Base-by-base conservation (phyloP, 2,329 filamentous ascomycete genomes). In the Xylogone sp. region DNA sequence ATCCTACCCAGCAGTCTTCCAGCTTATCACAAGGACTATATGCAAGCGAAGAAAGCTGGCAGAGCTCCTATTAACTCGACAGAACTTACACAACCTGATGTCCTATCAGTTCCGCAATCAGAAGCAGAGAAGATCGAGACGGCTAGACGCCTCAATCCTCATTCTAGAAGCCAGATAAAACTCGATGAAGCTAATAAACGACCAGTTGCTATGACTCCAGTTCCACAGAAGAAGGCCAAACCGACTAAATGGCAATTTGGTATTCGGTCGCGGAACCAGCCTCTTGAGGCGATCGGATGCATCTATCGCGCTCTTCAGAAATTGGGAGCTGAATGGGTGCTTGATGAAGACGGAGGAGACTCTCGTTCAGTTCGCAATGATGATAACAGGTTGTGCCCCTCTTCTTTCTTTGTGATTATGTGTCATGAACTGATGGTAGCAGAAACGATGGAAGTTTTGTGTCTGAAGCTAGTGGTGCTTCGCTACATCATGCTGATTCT, bases 191-290 rank as follows among this genome's bases (percentile, higher is more conserved):
- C 69, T 51, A 80, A 65, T 65, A 81, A 72, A 57, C 76, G 81
- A 34, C 83, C 83, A 3, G 79, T 83, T 52, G 76, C 78, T 19
- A 77, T 86, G 73, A 86, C 83, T 2, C 82, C 82, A 0, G 79
- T 84, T 45, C 82, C 84, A 2, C 68, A 75, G 3, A 90, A 88
- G 73, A 91, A 89, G 68, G 72, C 78, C 4, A 91, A 89, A 64
- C 88, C 88, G 1, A 89, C 92, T 16, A 90, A 93, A 59, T 99
- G 94, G 94, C 94, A 99, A 68, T 99, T 99, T 66, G 94, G 94
- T 51, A 99, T 99, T 55, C 83, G 94, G 34, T 96, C 90, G 44
- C 84, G 94, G 46, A 99, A 97, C 64, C 88, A 90, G 51, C 94
- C 94, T 0, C 90, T 92, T 62, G 94, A 99, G 68, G 94, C 94